Evolutionary conservation across 1,284 basidiomycete species (phyloP).

Genomic region (Malassezia pachydermatis): DNA sequence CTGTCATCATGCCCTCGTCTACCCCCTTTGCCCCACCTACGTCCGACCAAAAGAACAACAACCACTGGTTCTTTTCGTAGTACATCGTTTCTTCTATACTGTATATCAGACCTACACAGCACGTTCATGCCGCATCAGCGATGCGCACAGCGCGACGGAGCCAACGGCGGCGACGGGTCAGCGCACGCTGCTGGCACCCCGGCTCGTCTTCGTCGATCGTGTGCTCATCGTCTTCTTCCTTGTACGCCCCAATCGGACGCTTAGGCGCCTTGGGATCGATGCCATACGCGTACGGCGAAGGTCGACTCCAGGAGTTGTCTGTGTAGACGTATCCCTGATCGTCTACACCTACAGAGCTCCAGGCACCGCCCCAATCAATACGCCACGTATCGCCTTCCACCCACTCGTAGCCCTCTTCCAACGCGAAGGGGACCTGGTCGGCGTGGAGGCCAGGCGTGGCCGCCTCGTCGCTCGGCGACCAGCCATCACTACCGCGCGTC

Average conservation of each 20-base stretch:
- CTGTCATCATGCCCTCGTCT: no score
- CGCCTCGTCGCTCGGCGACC: conserved; percentile 20
- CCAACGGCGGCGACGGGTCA: conserved; percentile 20
- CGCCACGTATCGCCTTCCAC: conserved; percentile 43
- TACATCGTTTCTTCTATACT: no score
- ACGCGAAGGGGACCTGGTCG: neutral
- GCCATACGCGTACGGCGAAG: conserved; percentile 41
- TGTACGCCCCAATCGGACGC: neutral
- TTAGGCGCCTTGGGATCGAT: conserved; percentile 1
- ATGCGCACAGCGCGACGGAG: conserved; percentile 18
- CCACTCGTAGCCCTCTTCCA: conserved; percentile 42
- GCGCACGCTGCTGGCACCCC: neutral
- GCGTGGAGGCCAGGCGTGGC: neutral
- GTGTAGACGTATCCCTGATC: conserved; percentile 44
- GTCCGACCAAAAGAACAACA: no score
- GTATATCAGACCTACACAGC: no score
- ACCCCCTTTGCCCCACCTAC: no score
- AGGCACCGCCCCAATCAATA: conserved; percentile 45
- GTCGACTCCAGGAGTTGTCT: conserved; percentile 40
- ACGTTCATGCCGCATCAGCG: no score
- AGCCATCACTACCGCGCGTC: conserved; percentile 41
- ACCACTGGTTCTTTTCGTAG: no score
- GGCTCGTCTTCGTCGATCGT: neutral
- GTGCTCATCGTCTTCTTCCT: conserved; percentile 9
- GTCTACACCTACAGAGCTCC: conserved; percentile 43